Evolutionary conservation across 2,329 filamentous ascomycete genomes (phyloP).

Genomic region (Colletotrichum sp.): DNA sequence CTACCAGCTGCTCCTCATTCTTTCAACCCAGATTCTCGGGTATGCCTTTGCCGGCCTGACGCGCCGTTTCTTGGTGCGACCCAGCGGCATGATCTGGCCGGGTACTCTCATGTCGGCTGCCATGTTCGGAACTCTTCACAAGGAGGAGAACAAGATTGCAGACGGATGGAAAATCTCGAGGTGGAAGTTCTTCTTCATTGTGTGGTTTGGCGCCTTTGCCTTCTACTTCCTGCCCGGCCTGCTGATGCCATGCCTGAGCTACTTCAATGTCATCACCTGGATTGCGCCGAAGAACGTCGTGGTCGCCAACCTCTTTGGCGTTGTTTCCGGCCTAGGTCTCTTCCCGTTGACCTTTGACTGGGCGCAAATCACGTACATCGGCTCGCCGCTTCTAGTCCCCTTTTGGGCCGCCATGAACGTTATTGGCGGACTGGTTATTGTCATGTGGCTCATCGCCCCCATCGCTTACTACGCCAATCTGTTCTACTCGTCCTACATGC

Average conservation of each 20-base stretch:
- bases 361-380: conserved; percentile 89
- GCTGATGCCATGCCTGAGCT: conserved; percentile 82
- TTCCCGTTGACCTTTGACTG: conserved; percentile 91
- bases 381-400: conserved; percentile 81
- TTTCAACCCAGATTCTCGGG: conserved; percentile 86
- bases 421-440: conserved; percentile 76
- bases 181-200: conserved; percentile 82
- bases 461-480: conserved; percentile 82
- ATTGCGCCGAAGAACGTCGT: conserved; percentile 87
- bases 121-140: conserved; percentile 88
- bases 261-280: conserved; percentile 90
- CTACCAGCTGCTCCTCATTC: conserved; percentile 82
- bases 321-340: conserved; percentile 82
- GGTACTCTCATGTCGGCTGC: conserved; percentile 86
- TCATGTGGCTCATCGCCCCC: conserved; percentile 86
- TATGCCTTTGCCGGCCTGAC: conserved; percentile 87
- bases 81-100: conserved; percentile 91
- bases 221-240: conserved; percentile 89
- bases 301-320: conserved; percentile 84
- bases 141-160: conserved; percentile 80
- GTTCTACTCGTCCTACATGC: conserved; percentile 84
- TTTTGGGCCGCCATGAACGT: conserved; percentile 90
- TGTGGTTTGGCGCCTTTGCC: conserved; percentile 73
- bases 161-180: conserved; percentile 84
- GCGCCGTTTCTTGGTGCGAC: conserved; percentile 80